These are phyloP conservation scores for Casaregolazyma lundiana DNA, from an alignment of 1,139 yeast species.

Conservation along the genomic window DNA sequence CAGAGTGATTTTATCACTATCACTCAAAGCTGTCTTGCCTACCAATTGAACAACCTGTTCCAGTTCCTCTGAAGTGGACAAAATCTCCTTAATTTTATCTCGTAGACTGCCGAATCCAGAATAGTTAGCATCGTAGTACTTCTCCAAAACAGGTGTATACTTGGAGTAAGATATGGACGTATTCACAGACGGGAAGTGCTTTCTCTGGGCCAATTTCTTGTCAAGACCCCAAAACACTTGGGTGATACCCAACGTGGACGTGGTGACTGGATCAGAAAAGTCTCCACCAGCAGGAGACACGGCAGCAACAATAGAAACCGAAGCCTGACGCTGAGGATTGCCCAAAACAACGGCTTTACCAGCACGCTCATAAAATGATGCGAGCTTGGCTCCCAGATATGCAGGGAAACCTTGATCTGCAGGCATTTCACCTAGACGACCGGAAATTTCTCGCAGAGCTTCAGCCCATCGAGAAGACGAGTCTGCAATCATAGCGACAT, in stretches of 20 bases:
- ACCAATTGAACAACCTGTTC: conserved; percentile 99
- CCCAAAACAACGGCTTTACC: conserved; percentile 96
- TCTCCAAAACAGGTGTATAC: conserved; percentile 81
- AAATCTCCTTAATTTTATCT: conserved; percentile 86
- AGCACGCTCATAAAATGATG: conserved; percentile 99
- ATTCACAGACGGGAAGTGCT: conserved; percentile 98
- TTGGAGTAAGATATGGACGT: conserved; percentile 95
- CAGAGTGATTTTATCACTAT: conserved; percentile 90
- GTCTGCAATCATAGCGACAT: conserved; percentile 99
- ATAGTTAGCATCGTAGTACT: conserved; percentile 77
- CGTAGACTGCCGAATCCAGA: conserved; percentile 91
- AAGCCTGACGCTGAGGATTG: conserved; percentile 92
- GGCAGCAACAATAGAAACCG: conserved; percentile 98
- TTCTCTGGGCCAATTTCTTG: conserved; percentile 97
- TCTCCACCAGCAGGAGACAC: conserved; percentile 99
- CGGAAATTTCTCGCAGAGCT: conserved; percentile 98
- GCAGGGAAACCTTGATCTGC: conserved; percentile 99
- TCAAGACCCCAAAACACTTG: conserved; percentile 99
- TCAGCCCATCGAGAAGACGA: conserved; percentile 99
- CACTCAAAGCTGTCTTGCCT: conserved; percentile 96
- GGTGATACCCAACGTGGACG: conserved; percentile 95
- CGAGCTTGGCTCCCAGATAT: conserved; percentile 95
- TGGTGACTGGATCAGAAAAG: conserved; percentile 99
- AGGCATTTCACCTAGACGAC: conserved; percentile 99
- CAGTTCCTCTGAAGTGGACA: conserved; percentile 94